Conservation (phyloP, 371 early-diverging fungal genomes). For the Conidiobolus incongruus region DNA sequence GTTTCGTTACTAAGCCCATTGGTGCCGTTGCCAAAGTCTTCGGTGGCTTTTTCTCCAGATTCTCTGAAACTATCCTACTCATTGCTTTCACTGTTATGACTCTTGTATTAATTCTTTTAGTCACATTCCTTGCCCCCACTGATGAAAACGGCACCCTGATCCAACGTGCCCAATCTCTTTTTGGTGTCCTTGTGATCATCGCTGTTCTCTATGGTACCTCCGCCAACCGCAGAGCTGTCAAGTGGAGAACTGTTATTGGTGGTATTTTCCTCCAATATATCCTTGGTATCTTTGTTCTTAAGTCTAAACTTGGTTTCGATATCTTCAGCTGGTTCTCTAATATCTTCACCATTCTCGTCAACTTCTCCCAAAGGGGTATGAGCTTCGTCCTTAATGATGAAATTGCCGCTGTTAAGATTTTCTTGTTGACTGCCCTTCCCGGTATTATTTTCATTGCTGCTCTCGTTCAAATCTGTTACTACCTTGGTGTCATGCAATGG, state of each 20-base stretch:
- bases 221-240: constrained; percentile 29
- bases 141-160: constrained; percentile 25
- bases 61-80: constrained; percentile 9
- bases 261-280: constrained; percentile 57
- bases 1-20: constrained; percentile 17
- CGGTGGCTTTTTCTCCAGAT: not conserved
- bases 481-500: constrained; percentile 68
- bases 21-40: constrained; percentile 10
- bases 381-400: constrained; percentile 37
- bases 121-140: constrained; percentile 31
- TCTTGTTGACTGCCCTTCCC: constrained; percentile 53
- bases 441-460: constrained; percentile 74
- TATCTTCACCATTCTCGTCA: constrained; percentile 37
- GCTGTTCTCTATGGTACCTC: constrained; percentile 25
- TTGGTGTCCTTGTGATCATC: constrained; percentile 44
- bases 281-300: constrained; percentile 58
- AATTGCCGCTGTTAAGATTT: constrained; percentile 14
- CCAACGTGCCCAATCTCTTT: constrained; percentile 47
- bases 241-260: constrained; percentile 51
- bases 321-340: constrained; percentile 50
- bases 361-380: constrained; percentile 35
- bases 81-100: constrained; percentile 12
- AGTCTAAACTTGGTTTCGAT: constrained; percentile 45
- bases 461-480: constrained; percentile 65
- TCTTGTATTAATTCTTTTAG: constrained; percentile 21